Conservation (phyloP, 2,329 filamentous ascomycete genomes). For the Alternaria novae-zelandiae region DNA sequence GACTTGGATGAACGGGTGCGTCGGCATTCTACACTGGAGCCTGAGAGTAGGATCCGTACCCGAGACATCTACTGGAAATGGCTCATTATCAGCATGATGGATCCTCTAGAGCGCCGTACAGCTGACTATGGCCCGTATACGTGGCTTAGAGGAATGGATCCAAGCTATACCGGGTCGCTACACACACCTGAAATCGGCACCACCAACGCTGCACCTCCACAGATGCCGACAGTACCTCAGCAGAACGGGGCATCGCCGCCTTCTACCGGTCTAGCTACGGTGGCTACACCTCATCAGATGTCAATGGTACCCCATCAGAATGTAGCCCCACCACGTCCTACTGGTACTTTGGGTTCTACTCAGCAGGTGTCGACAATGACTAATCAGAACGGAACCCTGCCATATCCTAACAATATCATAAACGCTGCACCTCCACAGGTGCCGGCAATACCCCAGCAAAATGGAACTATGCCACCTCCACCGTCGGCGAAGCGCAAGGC, state of each 20-base stretch:
- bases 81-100: background rate
- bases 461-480: too few relatives aligned
- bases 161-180: too few relatives aligned
- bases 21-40: background rate
- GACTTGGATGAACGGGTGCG: accelerated
- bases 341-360: background rate
- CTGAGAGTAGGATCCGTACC: background rate
- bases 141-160: background rate
- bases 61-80: background rate
- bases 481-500: background rate
- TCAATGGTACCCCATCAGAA: background rate
- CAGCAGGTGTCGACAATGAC: background rate
- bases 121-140: background rate
- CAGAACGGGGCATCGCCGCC: background rate
- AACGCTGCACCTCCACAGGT: too few relatives aligned
- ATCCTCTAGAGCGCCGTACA: background rate
- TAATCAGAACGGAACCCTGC: background rate
- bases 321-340: background rate
- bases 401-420: too few relatives aligned
- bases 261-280: background rate
- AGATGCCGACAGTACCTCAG: background rate
- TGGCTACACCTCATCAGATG: background rate
- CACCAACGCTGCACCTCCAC: background rate
- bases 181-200: too few relatives aligned
- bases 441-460: too few relatives aligned